Percentiles rank a stretch among this genome's conserved stretches.
These are phyloP conservation scores for Russula griseocarnosa DNA, from an alignment of 768 basidiomycete species.

Conservation along the genomic window DNA sequence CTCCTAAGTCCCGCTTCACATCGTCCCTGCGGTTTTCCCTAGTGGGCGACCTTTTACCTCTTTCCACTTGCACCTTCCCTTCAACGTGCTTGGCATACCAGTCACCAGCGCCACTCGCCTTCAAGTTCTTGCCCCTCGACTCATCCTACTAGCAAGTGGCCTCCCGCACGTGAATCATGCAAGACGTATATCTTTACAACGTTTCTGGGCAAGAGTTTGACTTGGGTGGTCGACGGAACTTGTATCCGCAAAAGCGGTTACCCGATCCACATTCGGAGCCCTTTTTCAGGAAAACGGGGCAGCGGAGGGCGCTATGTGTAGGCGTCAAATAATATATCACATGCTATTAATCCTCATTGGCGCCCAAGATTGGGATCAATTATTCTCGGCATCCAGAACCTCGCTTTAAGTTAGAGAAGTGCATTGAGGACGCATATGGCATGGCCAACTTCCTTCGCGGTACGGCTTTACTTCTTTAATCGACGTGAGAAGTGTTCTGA, in stretches of 20 bases:
- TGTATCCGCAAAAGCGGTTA: not conserved
- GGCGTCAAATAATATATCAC: not conserved
- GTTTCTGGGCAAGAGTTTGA: too few species aligned
- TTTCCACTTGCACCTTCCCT: too few species aligned
- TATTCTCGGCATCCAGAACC: not conserved
- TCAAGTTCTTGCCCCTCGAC: too few species aligned
- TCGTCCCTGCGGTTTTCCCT: too few species aligned
- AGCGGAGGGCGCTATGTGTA: constrained; percentile 4
- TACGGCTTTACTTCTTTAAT: not conserved
- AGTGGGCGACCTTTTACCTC: too few species aligned
- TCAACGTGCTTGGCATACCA: too few species aligned
- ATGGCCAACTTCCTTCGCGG: constrained; percentile 13
- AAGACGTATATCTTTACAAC: too few species aligned
- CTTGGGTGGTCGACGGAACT: not conserved
- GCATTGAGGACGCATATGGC: not conserved
- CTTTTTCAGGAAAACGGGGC: not conserved
- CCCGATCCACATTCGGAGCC: not conserved
- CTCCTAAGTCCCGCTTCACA: too few species aligned
- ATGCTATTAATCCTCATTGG: not conserved
- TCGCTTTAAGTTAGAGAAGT: not conserved
- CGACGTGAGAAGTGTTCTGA: not conserved
- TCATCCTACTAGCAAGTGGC: too few species aligned
- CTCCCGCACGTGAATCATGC: too few species aligned
- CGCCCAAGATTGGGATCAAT: constrained; percentile 10
- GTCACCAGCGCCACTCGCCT: too few species aligned